These are phyloP conservation scores for Ampelocalamus luodianensis DNA, from an alignment of 176 grass and related monocot genomes.

Conservation along the genomic window DNA sequence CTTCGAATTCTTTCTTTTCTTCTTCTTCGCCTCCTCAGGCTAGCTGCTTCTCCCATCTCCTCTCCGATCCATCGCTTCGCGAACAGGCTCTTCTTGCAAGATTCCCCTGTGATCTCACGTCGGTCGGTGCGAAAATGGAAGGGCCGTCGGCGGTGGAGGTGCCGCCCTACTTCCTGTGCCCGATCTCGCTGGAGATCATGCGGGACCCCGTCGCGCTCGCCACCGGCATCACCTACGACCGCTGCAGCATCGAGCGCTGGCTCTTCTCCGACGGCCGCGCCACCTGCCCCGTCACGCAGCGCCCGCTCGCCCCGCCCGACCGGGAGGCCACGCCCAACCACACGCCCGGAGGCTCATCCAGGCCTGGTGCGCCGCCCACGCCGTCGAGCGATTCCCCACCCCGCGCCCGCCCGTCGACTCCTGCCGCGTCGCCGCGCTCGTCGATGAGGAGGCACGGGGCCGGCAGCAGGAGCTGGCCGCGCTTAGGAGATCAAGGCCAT, in stretches of 20 bases:
- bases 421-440: conserved; percentile 44
- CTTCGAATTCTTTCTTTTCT: too few relatives aligned
- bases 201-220: conserved; percentile 74
- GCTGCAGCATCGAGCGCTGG: conserved; percentile 79
- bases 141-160: conserved; percentile 47
- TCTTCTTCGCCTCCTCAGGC: background rate
- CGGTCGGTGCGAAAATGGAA: conserved; percentile 30
- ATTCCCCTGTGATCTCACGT: background rate
- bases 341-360: conserved; percentile 83
- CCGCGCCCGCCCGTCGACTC: conserved; percentile 55
- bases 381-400: conserved; percentile 73
- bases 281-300: conserved; percentile 73
- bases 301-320: conserved; percentile 39
- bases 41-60: too few relatives aligned
- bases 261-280: conserved; percentile 52
- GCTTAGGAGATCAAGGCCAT: conserved; percentile 57
- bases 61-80: too few relatives aligned
- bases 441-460: conserved; percentile 37
- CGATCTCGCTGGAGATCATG: conserved; percentile 89
- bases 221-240: conserved; percentile 95
- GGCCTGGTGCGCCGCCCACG: conserved; percentile 71
- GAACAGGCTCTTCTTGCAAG: background rate
- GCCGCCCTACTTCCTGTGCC: conserved; percentile 84
- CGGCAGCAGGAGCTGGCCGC: background rate
- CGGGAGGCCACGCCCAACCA: conserved; percentile 80